A percentile compares a stretch with the other conserved stretches of the same genome.
phyloP scores from a whole-genome alignment of 352 stramenopile genomes.

The Phytophthora citricola region DNA sequence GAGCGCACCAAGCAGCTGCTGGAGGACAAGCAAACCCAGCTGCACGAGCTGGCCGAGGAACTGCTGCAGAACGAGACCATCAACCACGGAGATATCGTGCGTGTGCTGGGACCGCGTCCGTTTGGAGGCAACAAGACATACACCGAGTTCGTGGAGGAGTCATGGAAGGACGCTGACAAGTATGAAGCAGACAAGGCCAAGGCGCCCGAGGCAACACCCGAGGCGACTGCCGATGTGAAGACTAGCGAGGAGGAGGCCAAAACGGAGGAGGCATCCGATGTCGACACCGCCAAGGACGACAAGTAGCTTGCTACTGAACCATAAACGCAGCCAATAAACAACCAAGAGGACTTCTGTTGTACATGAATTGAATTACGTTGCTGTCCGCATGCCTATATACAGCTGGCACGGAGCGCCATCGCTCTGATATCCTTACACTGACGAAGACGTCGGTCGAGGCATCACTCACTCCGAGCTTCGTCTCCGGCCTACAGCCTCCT shows the following conservation, averaged over 20 bases:
- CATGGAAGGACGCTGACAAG: conserved; percentile 85
- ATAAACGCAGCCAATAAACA: conserved; percentile 27
- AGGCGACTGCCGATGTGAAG: conserved; percentile 24
- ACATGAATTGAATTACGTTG: conserved; percentile 39
- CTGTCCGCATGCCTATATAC: conserved; percentile 34
- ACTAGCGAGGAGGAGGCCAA: conserved; percentile 24
- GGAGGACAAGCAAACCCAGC: conserved; percentile 92
- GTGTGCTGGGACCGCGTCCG: conserved; percentile 94
- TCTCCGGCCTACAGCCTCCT: conserved; percentile 3
- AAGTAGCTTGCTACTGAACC: conserved; percentile 31
- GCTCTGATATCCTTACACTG: conserved; percentile 32
- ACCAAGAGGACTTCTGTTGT: conserved; percentile 30
- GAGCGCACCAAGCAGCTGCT: conserved; percentile 95
- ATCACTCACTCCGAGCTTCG: not conserved
- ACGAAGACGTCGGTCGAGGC: conserved; percentile 9
- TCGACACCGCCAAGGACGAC: conserved; percentile 25
- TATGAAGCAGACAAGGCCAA: conserved; percentile 77
- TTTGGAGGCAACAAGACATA: conserved; percentile 96
- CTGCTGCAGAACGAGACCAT: conserved; percentile 99
- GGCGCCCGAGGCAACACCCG: conserved; percentile 27
- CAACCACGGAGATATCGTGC: conserved; percentile 97
- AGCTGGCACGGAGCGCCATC: conserved; percentile 21
- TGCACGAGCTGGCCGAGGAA: conserved; percentile 95
- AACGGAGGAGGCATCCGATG: conserved; percentile 6
- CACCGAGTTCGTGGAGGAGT: conserved; percentile 95